Evolutionary conservation across 345 rosid genomes (phyloP).

Genomic region (Pelargonium nanum): DNA sequence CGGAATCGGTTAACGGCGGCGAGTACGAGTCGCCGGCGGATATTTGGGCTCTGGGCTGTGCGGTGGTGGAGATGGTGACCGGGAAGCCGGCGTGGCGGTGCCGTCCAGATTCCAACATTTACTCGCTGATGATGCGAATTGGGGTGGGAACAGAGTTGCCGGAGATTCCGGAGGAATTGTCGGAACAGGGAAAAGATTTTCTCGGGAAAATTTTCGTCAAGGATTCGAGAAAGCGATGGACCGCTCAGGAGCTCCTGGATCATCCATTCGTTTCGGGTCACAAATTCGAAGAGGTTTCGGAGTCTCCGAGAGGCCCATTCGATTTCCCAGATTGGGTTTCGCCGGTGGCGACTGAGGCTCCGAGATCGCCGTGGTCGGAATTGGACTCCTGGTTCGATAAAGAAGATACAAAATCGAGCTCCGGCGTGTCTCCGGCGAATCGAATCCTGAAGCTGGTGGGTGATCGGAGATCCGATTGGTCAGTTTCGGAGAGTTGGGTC

Average conservation of each 20-base stretch:
- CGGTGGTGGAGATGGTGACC: slow-evolving; percentile 25
- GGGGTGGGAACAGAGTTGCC: slow-evolving; percentile 20
- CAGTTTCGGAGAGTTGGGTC: not conserved
- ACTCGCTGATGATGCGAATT: slow-evolving; percentile 11
- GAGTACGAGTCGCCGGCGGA: slow-evolving; percentile 20
- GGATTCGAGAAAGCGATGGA: slow-evolving; percentile 23
- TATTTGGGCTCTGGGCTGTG: slow-evolving; percentile 31
- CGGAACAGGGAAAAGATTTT: slow-evolving; percentile 23
- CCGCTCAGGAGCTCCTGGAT: slow-evolving; percentile 23
- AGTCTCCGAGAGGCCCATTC: slow-evolving; percentile 3
- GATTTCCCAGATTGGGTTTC: slow-evolving; percentile 1
- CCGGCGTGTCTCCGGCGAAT: not conserved
- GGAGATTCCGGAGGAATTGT: slow-evolving; percentile 14
- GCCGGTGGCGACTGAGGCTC: not conserved
- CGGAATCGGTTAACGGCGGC: slow-evolving; percentile 22
- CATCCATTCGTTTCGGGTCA: slow-evolving; percentile 19
- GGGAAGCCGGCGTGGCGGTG: slow-evolving; percentile 25
- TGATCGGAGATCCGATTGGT: not conserved
- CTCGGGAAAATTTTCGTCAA: slow-evolving; percentile 20
- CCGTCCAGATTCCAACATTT: slow-evolving; percentile 3
- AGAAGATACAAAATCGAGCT: not conserved
- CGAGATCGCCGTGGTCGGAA: not conserved
- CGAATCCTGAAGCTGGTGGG: not conserved
- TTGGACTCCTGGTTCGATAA: not conserved
- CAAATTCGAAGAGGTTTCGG: not conserved